These are phyloP conservation scores for Phytophthora melonis DNA, from an alignment of 352 stramenopile genomes.

Conservation along the genomic window DNA sequence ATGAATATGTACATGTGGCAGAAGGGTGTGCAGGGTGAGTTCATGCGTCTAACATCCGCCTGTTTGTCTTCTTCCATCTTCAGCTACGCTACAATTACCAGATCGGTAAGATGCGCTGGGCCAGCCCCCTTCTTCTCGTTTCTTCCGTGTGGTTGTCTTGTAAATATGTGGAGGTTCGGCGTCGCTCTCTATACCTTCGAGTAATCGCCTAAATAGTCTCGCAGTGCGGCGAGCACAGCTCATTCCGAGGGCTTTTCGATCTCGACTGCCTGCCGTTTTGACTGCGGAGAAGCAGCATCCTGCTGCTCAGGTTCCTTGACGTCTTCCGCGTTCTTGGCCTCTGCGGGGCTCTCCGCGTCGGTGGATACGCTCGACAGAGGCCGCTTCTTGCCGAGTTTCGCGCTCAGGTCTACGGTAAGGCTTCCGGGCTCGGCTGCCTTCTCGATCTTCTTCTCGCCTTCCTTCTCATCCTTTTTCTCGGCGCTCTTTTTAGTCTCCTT, in stretches of 20 bases:
- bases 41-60: slow-evolving; percentile 40
- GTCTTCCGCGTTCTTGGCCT: neutral
- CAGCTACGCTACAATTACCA: slow-evolving; percentile 45
- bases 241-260: slow-evolving; percentile 51
- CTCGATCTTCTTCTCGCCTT: slow-evolving; percentile 8
- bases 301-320: slow-evolving; percentile 20
- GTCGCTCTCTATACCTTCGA: slow-evolving; percentile 29
- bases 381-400: slow-evolving; percentile 71
- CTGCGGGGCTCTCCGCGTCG: slow-evolving; percentile 14
- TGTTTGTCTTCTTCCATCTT: slow-evolving; percentile 38
- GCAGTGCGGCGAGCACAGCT: slow-evolving; percentile 21
- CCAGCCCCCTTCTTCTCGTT: slow-evolving; percentile 18
- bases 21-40: slow-evolving; percentile 16
- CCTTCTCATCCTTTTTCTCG: neutral
- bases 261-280: slow-evolving; percentile 59
- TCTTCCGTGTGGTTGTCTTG: slow-evolving; percentile 35
- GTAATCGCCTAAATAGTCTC: slow-evolving; percentile 57
- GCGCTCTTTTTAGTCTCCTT: too few relatives aligned
- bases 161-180: slow-evolving; percentile 42
- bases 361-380: slow-evolving; percentile 43
- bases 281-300: slow-evolving; percentile 25
- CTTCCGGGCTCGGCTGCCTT: slow-evolving; percentile 19
- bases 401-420: slow-evolving; percentile 42
- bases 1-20: slow-evolving; percentile 53
- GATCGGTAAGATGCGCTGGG: slow-evolving; percentile 30